Evolutionary conservation across 2,329 filamentous ascomycete species (phyloP).

Genomic region (Arthroderma sp.): DNA sequence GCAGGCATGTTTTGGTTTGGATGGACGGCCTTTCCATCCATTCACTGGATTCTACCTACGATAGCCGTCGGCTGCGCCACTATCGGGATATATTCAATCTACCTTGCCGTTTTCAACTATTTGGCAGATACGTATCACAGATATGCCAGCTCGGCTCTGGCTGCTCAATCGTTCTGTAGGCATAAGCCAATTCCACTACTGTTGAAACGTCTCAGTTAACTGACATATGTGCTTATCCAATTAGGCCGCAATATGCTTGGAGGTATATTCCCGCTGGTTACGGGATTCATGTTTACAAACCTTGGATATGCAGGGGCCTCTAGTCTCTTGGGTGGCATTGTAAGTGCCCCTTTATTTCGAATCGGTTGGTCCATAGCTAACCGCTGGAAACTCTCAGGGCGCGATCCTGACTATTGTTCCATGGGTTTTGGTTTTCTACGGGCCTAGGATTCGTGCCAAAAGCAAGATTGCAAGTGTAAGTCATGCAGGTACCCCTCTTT

Average conservation of each 20-base stretch:
- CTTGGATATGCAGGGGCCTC: slow-evolving; percentile 60
- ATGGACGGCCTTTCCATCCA: slow-evolving; percentile 48
- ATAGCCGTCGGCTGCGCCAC: slow-evolving; percentile 61
- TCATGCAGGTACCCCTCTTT: neutral
- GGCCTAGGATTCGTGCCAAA: slow-evolving; percentile 57
- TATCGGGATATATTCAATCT: slow-evolving; percentile 76
- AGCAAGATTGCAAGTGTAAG: slow-evolving; percentile 60
- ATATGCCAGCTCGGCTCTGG: slow-evolving; percentile 74
- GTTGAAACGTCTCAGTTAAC: neutral
- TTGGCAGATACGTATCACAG: slow-evolving; percentile 75
- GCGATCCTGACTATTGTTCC: slow-evolving; percentile 62
- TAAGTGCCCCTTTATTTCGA: slow-evolving; percentile 18
- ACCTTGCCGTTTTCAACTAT: slow-evolving; percentile 85
- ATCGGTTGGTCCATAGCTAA: slow-evolving; percentile 5
- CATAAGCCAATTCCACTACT: neutral
- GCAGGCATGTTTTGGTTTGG: slow-evolving; percentile 71
- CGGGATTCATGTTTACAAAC: slow-evolving; percentile 56
- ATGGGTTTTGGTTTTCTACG: slow-evolving; percentile 71
- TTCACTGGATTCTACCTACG: slow-evolving; percentile 60
- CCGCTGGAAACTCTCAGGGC: slow-evolving; percentile 23
- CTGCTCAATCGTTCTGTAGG: slow-evolving; percentile 67
- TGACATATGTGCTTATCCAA: neutral
- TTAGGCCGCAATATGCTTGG: slow-evolving; percentile 60
- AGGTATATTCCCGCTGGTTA: slow-evolving; percentile 68
- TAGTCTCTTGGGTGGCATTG: slow-evolving; percentile 63